phyloP scores from a whole-genome alignment of 23 red algal genomes.

The Gracilaria gracilis region DNA sequence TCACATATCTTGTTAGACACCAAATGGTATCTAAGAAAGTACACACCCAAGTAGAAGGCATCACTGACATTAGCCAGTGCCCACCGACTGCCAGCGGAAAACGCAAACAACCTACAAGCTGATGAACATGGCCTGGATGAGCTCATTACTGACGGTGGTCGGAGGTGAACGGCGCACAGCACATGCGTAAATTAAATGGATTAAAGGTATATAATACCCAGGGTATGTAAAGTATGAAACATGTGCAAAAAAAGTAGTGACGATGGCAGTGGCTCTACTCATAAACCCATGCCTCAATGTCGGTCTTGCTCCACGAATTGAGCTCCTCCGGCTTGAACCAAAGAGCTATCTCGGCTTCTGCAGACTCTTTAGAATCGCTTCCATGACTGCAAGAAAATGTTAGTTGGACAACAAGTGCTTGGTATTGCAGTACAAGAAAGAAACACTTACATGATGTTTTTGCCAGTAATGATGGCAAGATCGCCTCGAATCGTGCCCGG shows the following conservation, averaged over 20 bases:
- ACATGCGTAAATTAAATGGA: background rate
- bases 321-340: slow-evolving; percentile 81
- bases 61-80: too few species aligned
- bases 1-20: too few species aligned
- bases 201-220: too few species aligned
- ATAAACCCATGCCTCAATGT: slow-evolving; percentile 65
- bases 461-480: slow-evolving; percentile 77
- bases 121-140: too few species aligned
- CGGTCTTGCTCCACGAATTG: slow-evolving; percentile 55
- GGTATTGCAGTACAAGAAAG: background rate
- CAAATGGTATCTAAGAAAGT: too few species aligned
- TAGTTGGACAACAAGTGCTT: background rate
- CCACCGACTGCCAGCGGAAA: too few species aligned
- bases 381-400: slow-evolving; percentile 60
- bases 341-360: slow-evolving; percentile 85
- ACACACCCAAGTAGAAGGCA: too few species aligned
- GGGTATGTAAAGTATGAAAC: background rate
- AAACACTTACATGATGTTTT: slow-evolving; percentile 65
- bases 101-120: too few species aligned
- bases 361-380: slow-evolving; percentile 80
- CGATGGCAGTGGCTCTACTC: slow-evolving; percentile 1
- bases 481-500: slow-evolving; percentile 94
- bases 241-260: background rate
- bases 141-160: too few species aligned
- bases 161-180: too few species aligned